phyloP scores from a whole-genome alignment of 1,284 basidiomycete species.

The Porogramme epimiltina region DNA sequence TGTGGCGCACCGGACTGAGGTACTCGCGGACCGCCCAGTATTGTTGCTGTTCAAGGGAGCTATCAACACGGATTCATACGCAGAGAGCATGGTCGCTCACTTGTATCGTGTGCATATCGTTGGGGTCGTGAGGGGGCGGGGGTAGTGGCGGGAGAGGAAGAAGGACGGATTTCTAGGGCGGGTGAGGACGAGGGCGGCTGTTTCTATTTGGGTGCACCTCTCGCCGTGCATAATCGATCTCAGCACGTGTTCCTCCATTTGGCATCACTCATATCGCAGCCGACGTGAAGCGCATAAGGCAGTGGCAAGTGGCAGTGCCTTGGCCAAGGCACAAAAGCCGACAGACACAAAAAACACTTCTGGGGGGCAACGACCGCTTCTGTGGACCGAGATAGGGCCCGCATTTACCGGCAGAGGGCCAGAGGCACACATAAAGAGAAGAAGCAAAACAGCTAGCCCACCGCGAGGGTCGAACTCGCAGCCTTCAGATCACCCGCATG shows the following conservation, averaged over 20 bases:
- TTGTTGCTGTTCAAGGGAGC: slow-evolving; percentile 65
- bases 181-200: slow-evolving; percentile 3
- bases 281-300: neutral
- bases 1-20: slow-evolving; percentile 80
- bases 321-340: neutral
- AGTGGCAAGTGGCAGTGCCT: slow-evolving; percentile 6
- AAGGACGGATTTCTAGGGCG: slow-evolving; percentile 6
- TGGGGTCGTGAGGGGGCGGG: slow-evolving; percentile 3
- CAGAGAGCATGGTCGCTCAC: slow-evolving; percentile 33
- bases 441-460: slow-evolving; percentile 59
- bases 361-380: no score
- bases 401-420: no score
- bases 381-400: no score
- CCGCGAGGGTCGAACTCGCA: slow-evolving; percentile 92
- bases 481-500: slow-evolving; percentile 64
- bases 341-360: no score
- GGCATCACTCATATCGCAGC: slow-evolving; percentile 8
- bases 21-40: slow-evolving; percentile 97
- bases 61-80: neutral
- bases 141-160: slow-evolving; percentile 8
- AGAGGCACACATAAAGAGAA: slow-evolving; percentile 6
- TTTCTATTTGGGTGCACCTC: slow-evolving; percentile 13
- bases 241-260: slow-evolving; percentile 20
- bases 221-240: slow-evolving; percentile 23
- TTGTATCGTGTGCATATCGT: slow-evolving; percentile 72